Evolutionary conservation across 768 basidiomycete genomes (phyloP), one percentile per base, ranked within the genome.

Genomic region (Agrocybe praecox): DNA sequence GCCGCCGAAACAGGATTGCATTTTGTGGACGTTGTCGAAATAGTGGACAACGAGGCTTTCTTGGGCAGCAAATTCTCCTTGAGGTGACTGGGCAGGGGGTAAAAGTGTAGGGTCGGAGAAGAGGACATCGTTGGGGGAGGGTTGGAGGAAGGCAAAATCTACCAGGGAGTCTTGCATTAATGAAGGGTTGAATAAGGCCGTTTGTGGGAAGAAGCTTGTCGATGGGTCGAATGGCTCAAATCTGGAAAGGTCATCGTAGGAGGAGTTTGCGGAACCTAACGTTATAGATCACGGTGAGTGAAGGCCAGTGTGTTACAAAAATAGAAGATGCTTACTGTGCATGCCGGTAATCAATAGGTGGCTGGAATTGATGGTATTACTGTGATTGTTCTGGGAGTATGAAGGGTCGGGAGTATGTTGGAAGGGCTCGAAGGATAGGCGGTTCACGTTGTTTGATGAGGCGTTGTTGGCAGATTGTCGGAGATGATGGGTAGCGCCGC

Each of bases 21-120:
- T 73, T 62, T 81, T 82, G 19, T 84, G 83, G 58, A 92, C 86
- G 57, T 87, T 79, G 51, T 84, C 81, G 67, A 93, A 91, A 70
- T 91, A 92, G 70, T 91, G 89, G 62, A 85, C 73, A 51, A 90
- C 82, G 59, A 86, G 81, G 34, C 85, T 81, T 53, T 80, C 77
- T 61, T 84, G 81, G 40, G 81, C 68, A 32, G 69, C 66, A 53
- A 72, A 74, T 59, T 81, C 79, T 40, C 71, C 71, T 23, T 73
- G 57, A 23, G 65, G 62, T 59, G 66, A 50, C 24, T 58, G 59
- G 58, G 66, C 69, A 50, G 58, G 57, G 8, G 60, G 50, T 40
- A 49, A 22, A 17, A 55, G 18, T 3, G 58, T 32, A 4, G 53
- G 53, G 9, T 59, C 58, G 15, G 49, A 33, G 44, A 62, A 56